Conservation (phyloP, 768 basidiomycete genomes). For the Mrakia gelida region DNA sequence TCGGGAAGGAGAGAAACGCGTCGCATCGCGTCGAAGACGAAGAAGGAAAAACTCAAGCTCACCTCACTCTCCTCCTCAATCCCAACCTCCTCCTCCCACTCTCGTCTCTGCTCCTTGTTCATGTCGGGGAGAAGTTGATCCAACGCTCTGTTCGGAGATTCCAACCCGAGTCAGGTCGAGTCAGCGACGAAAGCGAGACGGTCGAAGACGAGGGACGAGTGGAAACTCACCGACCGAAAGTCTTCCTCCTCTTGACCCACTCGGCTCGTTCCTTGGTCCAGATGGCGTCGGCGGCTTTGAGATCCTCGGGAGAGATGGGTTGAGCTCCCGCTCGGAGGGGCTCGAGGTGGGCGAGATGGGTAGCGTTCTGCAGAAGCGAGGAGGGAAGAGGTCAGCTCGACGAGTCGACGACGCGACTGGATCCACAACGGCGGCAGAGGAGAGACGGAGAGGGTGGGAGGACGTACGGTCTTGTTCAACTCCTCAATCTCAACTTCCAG, state of each 20-base stretch:
- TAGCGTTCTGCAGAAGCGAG: conserved; percentile 3
- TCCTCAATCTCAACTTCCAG: neutral
- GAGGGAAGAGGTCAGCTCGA: neutral
- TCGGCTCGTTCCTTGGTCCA: conserved; percentile 16
- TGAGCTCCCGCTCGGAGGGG: conserved; percentile 19
- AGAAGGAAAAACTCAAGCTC: neutral
- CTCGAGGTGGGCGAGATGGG: conserved; percentile 1
- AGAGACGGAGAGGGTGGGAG: neutral
- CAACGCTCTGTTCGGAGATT: neutral
- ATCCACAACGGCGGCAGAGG: too few species aligned
- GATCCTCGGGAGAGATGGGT: conserved; percentile 19
- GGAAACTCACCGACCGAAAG: conserved; percentile 3
- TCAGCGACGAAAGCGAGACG: neutral
- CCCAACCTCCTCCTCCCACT: conserved; percentile 23
- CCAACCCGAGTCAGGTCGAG: neutral
- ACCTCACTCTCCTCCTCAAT: conserved; percentile 20
- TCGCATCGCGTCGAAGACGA: neutral
- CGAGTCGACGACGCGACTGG: neutral
- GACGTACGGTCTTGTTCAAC: neutral
- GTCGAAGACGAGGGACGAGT: neutral
- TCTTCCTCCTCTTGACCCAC: conserved; percentile 24
- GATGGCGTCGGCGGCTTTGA: neutral
- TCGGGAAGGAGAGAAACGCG: neutral
- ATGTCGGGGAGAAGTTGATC: neutral
- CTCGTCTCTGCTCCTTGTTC: conserved; percentile 3